Percentiles rank a stretch among this genome's conserved stretches.
phyloP scores from a whole-genome alignment of 2,329 filamentous ascomycete genomes.

The Rhinocladiella mackenziei region DNA sequence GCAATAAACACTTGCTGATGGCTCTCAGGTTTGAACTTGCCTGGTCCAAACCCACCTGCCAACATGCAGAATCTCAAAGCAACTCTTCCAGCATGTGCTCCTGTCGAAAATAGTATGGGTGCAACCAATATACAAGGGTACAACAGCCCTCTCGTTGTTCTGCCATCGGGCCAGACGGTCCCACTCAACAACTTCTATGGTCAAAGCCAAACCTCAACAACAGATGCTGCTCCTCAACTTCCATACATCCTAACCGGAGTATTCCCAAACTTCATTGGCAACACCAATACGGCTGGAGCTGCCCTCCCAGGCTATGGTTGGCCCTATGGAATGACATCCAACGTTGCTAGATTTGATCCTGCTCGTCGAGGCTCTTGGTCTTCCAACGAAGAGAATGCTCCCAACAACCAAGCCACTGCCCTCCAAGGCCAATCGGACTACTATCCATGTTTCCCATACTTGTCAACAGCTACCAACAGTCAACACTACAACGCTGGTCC shows the following conservation, averaged over 20 bases:
- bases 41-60: constrained; percentile 20
- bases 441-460: constrained; percentile 52
- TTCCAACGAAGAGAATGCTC: constrained; percentile 42
- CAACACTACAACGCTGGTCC: constrained; percentile 35
- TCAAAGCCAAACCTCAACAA: constrained; percentile 17
- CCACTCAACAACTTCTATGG: constrained; percentile 27
- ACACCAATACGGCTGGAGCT: constrained; percentile 33
- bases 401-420: constrained; percentile 54
- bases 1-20: constrained; percentile 2
- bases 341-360: constrained; percentile 36
- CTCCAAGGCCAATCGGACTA: constrained; percentile 42
- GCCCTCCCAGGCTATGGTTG: constrained; percentile 36
- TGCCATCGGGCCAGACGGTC: constrained; percentile 29
- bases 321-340: constrained; percentile 37
- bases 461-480: constrained; percentile 57
- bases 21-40: constrained; percentile 17
- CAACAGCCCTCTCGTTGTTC: constrained; percentile 28
- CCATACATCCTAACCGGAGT: constrained; percentile 38
- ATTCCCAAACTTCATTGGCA: constrained; percentile 36
- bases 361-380: constrained; percentile 41
- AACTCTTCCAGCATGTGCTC: constrained; percentile 21
- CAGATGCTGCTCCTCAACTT: constrained; percentile 20
- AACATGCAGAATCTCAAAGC: constrained; percentile 30
- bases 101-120: constrained; percentile 16
- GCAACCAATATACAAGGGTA: constrained; percentile 22